phyloP scores from a whole-genome alignment of 805 yeast species.

The Cyberlindnera bimundalis region DNA sequence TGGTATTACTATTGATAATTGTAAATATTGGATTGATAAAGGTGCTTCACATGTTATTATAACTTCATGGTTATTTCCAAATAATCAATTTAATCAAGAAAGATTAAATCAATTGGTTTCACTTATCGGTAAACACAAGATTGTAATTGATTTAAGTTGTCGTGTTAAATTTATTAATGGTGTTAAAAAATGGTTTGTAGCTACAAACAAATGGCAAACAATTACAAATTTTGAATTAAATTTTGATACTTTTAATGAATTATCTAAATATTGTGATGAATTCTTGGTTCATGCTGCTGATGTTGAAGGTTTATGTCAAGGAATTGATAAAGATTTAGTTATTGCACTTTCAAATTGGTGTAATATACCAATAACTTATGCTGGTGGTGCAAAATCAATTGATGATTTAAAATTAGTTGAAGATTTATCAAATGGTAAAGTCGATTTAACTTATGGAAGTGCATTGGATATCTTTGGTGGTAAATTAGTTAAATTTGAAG shows the following conservation, averaged over 20 bases:
- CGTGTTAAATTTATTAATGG: slow-evolving; percentile 37
- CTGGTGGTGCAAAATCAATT: slow-evolving; percentile 89
- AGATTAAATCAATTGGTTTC: slow-evolving; percentile 50
- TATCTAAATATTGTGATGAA: slow-evolving; percentile 73
- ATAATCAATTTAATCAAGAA: slow-evolving; percentile 46
- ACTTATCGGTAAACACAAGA: slow-evolving; percentile 57
- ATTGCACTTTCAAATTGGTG: no score
- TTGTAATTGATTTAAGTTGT: slow-evolving; percentile 92
- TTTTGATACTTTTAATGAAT: slow-evolving; percentile 46
- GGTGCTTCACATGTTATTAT: slow-evolving; percentile 88
- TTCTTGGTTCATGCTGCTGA: slow-evolving; percentile 97
- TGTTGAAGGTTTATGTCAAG: slow-evolving; percentile 94
- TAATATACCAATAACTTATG: no score
- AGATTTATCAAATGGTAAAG: slow-evolving; percentile 69
- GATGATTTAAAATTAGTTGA: slow-evolving; percentile 67
- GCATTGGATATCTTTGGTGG: slow-evolving; percentile 97
- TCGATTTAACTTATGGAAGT: slow-evolving; percentile 91
- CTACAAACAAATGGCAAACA: slow-evolving; percentile 97
- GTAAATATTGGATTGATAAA: slow-evolving; percentile 67
- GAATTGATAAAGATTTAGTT: slow-evolving; percentile 83
- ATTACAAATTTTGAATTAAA: slow-evolving; percentile 63
- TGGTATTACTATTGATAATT: slow-evolving; percentile 77
- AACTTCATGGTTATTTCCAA: slow-evolving; percentile 85
- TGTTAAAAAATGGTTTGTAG: slow-evolving; percentile 72
- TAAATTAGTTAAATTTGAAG: slow-evolving; percentile 65